Base-by-base conservation (phyloP, 805 yeast genomes). In the Cyberlindnera subsufficiens region DNA sequence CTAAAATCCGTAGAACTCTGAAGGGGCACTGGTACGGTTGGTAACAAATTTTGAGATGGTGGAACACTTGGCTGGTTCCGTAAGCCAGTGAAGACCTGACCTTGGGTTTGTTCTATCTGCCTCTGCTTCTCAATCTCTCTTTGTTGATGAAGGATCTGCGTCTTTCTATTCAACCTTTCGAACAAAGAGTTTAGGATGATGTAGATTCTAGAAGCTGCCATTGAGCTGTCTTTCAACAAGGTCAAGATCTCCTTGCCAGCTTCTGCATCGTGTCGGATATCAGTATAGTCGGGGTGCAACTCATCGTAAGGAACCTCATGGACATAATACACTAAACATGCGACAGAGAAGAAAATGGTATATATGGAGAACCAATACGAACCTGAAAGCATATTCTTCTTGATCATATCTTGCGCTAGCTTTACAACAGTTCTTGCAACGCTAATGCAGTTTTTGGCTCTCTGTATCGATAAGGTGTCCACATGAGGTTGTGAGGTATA, bases 351-450 rank as follows among this genome's bases (percentile, higher is more conserved):
- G 60, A 88, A 89, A 5, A 89, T 82, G 0, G 96, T 86, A 60
- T 89, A 89, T 56, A 86, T 84, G 6, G 93, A 80, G 58, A 87
- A 89, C 96, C 96, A 88, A 58, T 89, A 90, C 2, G 93, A 85
- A 1, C 96, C 96, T 50, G 81, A 77, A 32, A 89, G 66, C 61
- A 86, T 70, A 44, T 81, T 72, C 48, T 80, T 77, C 50, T 77
- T 74, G 47, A 84, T 80, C 88, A 89, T 78, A 55, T 83, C 88
- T 52, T 84, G 79, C 0, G 96, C 88, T 43, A 87, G 60, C 53
- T 81, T 80, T 15, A 89, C 89, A 25, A 86, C 95, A 54, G 83
- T 78, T 44, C 93, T 71, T 0, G 96, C 90, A 9, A 86, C 88
- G 51, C 82, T 79, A 42, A 89, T 82, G 64, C 96, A 89, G 53